Conservation (phyloP, 768 basidiomycete species). For the Xerocomellus amylosporus region DNA sequence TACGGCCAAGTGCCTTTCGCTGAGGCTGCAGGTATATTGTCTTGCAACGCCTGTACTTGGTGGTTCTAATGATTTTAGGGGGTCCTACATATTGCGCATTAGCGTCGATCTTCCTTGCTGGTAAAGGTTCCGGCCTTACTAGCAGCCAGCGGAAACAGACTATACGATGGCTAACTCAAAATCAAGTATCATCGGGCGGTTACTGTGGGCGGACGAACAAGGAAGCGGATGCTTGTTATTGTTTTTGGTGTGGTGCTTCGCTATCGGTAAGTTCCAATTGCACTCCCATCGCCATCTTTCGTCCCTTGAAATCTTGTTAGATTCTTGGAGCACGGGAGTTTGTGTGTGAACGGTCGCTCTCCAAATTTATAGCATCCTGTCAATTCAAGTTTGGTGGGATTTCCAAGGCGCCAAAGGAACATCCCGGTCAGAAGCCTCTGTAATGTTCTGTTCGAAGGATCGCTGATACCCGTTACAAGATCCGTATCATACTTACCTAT, state of each 20-base stretch:
- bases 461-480: conserved; percentile 46
- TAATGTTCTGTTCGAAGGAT: not conserved
- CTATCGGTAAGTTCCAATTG: conserved; percentile 52
- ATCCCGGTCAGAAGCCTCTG: conserved; percentile 55
- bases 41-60: not conserved
- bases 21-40: conserved; percentile 75
- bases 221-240: conserved; percentile 89
- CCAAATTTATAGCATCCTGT: conserved; percentile 64
- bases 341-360: conserved; percentile 55
- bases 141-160: conserved; percentile 49
- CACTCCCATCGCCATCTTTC: not conserved
- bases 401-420: conserved; percentile 75
- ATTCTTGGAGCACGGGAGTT: conserved; percentile 62
- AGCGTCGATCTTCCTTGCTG: conserved; percentile 63
- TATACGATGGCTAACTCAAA: conserved; percentile 73
- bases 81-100: conserved; percentile 93
- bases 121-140: conserved; percentile 23
- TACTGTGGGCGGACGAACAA: conserved; percentile 90
- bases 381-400: conserved; percentile 92
- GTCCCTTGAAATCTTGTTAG: conserved; percentile 36
- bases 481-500: conserved; percentile 93
- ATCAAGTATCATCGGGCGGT: conserved; percentile 66
- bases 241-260: conserved; percentile 91
- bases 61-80: conserved; percentile 42
- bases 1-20: conserved; percentile 79